Evolutionary conservation across 83 land plant species (phyloP), one percentile per base, ranked within the genome.

Genomic region (Larix sibirica): DNA sequence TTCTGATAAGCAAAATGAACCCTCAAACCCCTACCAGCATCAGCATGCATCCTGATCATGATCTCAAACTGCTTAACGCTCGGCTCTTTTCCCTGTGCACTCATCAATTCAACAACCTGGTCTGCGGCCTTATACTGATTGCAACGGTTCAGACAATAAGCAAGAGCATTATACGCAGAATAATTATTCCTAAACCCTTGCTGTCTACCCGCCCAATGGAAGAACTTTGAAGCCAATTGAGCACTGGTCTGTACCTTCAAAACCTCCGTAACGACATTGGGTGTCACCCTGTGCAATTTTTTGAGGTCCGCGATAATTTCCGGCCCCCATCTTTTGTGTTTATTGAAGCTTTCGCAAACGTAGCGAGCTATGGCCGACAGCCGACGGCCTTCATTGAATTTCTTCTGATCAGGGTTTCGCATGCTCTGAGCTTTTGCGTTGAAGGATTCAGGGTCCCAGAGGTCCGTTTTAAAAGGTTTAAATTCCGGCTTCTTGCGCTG

Each of bases 201-300:
- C 74, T 93, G 95, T 83, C 87, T 88, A 56, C 87, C 88, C 7
- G 91, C 91, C 95, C 95, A 93, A 62, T 81, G 86, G 87, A 93
- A 93, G 87, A 93, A 89, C 78, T 85, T 90, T 64, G 91, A 77
- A 81, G 88, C 77, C 28, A 91, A 47, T 0, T 60, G 20, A 88
- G 71, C 82, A 84, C 85, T 80, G 28, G 84, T 80, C 54, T 85
- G 68, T 6, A 85, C 87, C 71, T 90, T 88, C 54, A 93, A 87
- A 38, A 93, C 89, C 82, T 93, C 92, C 0, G 93, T 79, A 12
- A 91, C 89, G 17, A 91, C 87, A 31, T 66, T 36, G 3, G 93
- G 90, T 8, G 92, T 83, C 8, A 91, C 88, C 31, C 91, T 87
- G 26, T 90, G 93, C 67, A 93, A 88, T 75, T 86, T 89, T 65